phyloP scores from a whole-genome alignment of 345 rosid genomes.

The Punica granatum region DNA sequence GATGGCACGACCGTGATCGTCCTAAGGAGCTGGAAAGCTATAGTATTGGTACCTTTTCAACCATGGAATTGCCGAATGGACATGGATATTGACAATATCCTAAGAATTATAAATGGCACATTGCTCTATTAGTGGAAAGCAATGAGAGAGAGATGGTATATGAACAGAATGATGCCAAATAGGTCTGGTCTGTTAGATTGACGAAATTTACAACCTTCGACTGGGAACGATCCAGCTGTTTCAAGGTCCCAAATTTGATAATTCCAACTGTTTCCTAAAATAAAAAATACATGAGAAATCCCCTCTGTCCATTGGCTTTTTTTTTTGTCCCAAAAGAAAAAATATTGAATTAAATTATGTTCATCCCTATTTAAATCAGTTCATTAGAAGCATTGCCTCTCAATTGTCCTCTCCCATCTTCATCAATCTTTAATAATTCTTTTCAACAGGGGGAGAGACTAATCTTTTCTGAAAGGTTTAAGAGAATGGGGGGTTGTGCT shows the following conservation, averaged over 20 bases:
- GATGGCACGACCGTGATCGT: no score
- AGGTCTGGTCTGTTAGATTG: not conserved
- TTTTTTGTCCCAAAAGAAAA: not conserved
- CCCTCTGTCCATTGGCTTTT: not conserved
- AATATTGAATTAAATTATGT: not conserved
- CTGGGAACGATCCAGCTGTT: not conserved
- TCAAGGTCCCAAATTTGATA: not conserved
- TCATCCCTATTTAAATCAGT: not conserved
- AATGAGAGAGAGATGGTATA: not conserved
- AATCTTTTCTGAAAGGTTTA: not conserved
- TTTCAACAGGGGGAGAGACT: slow-evolving; percentile 1
- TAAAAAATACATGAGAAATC: not conserved
- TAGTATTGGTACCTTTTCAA: no score
- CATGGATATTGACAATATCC: no score
- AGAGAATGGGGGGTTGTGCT: slow-evolving; percentile 16
- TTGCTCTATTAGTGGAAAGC: not conserved
- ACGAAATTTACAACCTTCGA: not conserved
- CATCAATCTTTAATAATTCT: not conserved
- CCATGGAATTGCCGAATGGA: no score
- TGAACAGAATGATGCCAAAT: not conserved
- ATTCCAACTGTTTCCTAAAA: no score
- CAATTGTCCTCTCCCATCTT: not conserved
- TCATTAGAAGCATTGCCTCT: not conserved
- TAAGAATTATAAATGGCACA: no score
- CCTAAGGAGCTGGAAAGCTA: no score